These are phyloP conservation scores for Blastobotrys elegans DNA, from an alignment of 1,139 yeast genomes.

Conservation along the genomic window DNA sequence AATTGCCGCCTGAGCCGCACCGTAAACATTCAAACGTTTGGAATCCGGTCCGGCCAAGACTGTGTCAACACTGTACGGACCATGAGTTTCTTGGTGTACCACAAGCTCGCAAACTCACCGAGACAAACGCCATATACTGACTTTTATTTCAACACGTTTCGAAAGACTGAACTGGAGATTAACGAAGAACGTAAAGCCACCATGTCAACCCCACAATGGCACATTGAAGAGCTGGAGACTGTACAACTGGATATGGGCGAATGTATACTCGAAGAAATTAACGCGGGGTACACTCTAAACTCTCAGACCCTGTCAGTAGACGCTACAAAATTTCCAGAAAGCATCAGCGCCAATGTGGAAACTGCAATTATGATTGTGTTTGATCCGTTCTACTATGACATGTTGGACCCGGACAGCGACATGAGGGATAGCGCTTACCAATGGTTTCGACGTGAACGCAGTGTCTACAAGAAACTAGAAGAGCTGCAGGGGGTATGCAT, in stretches of 20 bases:
- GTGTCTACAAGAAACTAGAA: slow-evolving; percentile 8
- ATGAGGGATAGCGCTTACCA: slow-evolving; percentile 2
- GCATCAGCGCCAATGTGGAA: too few relatives aligned
- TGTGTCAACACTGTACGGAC: not conserved
- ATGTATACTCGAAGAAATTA: slow-evolving; percentile 1
- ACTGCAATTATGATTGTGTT: not conserved
- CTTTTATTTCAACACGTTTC: not conserved
- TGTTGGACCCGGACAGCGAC: slow-evolving; percentile 6
- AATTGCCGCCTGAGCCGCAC: not conserved
- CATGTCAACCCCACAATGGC: not conserved
- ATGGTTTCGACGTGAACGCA: slow-evolving; percentile 7
- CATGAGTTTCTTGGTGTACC: not conserved
- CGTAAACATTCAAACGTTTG: not conserved
- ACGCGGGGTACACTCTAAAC: slow-evolving; percentile 2
- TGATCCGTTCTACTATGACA: slow-evolving; percentile 12
- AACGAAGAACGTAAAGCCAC: not conserved
- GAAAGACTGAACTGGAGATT: not conserved
- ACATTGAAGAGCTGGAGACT: not conserved
- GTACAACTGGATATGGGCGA: slow-evolving; percentile 1
- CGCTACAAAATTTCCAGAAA: not conserved
- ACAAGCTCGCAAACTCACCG: not conserved
- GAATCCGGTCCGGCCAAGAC: not conserved
- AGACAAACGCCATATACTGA: not conserved
- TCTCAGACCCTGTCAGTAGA: slow-evolving; percentile 2
- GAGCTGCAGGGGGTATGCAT: slow-evolving; percentile 5